Conservation (phyloP, 352 stramenopile genomes). For the Aphanomyces stellatus region DNA sequence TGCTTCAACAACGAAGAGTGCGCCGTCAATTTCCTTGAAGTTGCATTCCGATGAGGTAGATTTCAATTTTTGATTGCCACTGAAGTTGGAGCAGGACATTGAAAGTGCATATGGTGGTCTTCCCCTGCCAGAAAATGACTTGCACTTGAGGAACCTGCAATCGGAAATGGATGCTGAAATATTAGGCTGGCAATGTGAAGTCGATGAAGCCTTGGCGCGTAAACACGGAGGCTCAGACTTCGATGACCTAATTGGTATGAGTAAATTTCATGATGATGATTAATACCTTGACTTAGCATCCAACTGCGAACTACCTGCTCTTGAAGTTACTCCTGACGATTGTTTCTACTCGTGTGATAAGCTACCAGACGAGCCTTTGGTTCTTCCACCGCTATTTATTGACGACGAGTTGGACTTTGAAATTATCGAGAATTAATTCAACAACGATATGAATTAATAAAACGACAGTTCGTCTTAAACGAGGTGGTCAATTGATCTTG, state of each 20-base stretch:
- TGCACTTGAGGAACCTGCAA: slow-evolving; percentile 36
- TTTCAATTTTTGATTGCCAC: too few relatives aligned
- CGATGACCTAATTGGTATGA: slow-evolving; percentile 19
- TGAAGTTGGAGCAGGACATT: slow-evolving; percentile 45
- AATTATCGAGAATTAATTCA: background rate
- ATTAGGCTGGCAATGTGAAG: slow-evolving; percentile 33
- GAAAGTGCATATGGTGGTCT: slow-evolving; percentile 65
- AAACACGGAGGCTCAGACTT: slow-evolving; percentile 21
- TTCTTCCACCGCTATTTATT: slow-evolving; percentile 15
- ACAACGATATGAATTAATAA: background rate
- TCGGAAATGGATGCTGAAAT: slow-evolving; percentile 13
- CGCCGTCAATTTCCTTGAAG: background rate
- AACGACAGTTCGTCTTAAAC: background rate
- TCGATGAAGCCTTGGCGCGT: slow-evolving; percentile 12
- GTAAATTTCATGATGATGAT: too few relatives aligned
- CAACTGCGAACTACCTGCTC: background rate
- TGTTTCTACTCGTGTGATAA: background rate
- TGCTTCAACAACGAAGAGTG: background rate
- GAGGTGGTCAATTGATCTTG: background rate
- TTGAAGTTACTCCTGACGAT: slow-evolving; percentile 16
- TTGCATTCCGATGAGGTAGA: slow-evolving; percentile 3
- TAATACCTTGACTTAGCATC: too few relatives aligned
- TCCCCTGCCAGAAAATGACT: slow-evolving; percentile 26
- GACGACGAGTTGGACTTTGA: background rate
- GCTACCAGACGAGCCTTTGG: background rate